phyloP scores from a whole-genome alignment of 2,329 filamentous ascomycete genomes.

The Malbranchea cinnamomea region DNA sequence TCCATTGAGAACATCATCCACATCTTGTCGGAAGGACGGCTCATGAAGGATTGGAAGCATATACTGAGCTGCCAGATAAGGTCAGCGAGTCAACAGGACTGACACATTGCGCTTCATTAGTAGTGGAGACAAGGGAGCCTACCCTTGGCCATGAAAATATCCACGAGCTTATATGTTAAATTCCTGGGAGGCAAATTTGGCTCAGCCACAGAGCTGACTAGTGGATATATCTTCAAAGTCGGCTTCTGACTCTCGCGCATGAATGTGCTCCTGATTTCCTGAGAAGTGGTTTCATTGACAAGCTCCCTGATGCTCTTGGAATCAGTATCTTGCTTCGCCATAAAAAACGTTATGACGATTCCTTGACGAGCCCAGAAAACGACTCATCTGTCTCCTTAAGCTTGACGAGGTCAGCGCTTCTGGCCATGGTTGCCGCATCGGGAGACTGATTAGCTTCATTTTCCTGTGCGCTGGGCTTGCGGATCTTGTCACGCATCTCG shows the following conservation, averaged over 20 bases:
- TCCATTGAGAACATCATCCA: constrained; percentile 67
- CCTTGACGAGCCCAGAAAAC: constrained; percentile 84
- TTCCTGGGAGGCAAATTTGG: constrained; percentile 56
- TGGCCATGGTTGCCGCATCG: constrained; percentile 70
- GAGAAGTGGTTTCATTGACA: constrained; percentile 57
- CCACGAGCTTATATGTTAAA: constrained; percentile 63
- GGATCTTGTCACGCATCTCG: constrained; percentile 74
- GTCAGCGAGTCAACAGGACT: constrained; percentile 5
- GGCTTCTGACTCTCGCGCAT: constrained; percentile 49
- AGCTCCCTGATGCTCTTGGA: constrained; percentile 85
- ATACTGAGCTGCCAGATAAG: constrained; percentile 52
- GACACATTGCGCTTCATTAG: constrained; percentile 1
- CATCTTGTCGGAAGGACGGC: constrained; percentile 55
- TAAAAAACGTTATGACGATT: constrained; percentile 81
- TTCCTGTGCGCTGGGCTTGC: constrained; percentile 67
- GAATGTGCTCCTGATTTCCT: constrained; percentile 54
- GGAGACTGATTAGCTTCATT: constrained; percentile 57
- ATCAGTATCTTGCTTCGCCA: constrained; percentile 86
- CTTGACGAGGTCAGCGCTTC: constrained; percentile 70
- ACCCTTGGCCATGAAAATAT: constrained; percentile 79
- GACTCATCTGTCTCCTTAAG: constrained; percentile 76
- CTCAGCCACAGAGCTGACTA: constrained; percentile 74
- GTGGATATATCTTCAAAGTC: constrained; percentile 70
- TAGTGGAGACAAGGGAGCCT: constrained; percentile 13
- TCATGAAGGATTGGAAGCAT: constrained; percentile 83